Conservation (phyloP, 2,329 filamentous ascomycete species). For the Colletotrichum truncatum region DNA sequence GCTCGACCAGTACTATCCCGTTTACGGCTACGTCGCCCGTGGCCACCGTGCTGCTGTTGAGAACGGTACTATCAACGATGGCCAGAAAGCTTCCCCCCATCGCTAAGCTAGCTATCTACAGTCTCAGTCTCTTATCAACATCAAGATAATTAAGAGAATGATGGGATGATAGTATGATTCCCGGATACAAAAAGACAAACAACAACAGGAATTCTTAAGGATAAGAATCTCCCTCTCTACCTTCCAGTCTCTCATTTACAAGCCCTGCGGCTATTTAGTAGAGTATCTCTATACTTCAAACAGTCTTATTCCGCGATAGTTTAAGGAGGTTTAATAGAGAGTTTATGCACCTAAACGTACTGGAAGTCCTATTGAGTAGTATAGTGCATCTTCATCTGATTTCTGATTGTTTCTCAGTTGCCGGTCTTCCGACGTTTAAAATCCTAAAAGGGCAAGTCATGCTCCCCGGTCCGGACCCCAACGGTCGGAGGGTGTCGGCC, state of each 20-base stretch:
- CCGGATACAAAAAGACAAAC: background rate
- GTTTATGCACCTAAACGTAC: background rate
- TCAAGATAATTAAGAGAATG: no score
- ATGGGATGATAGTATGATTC: constrained; percentile 13
- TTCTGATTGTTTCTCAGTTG: no score
- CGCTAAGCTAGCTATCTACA: background rate
- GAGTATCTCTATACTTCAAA: background rate
- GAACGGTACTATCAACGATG: constrained; percentile 66
- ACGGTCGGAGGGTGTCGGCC: background rate
- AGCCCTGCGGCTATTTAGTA: constrained; percentile 7
- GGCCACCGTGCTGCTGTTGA: constrained; percentile 67
- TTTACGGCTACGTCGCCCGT: constrained; percentile 71
- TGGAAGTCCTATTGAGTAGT: background rate
- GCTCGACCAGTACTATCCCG: constrained; percentile 71
- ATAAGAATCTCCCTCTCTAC: no score
- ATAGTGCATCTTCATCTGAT: no score
- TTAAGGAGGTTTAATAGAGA: background rate
- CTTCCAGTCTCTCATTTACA: constrained; percentile 19
- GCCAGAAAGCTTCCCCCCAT: constrained; percentile 51
- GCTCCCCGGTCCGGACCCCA: background rate
- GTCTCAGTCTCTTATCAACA: no score
- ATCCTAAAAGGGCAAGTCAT: constrained; percentile 7
- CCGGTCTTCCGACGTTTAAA: background rate
- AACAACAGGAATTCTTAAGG: background rate
- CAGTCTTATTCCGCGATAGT: background rate